Evolutionary conservation across 2,329 filamentous ascomycete genomes (phyloP).

Genomic region (Alternaria incomplexa): DNA sequence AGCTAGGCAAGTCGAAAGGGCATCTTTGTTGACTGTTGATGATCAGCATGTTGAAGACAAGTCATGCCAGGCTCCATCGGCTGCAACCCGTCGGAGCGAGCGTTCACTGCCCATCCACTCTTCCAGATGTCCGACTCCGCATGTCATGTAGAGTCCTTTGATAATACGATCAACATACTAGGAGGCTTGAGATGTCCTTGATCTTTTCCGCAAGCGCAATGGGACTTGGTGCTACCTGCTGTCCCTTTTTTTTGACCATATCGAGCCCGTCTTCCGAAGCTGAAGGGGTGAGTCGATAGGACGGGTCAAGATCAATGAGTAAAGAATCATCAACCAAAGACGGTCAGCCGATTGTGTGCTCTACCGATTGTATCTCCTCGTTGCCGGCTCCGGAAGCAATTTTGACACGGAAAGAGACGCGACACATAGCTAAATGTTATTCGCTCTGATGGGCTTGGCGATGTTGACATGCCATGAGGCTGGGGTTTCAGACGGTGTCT

Average conservation of each 20-base stretch:
- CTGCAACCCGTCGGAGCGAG: slow-evolving; percentile 39
- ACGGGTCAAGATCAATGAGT: not conserved
- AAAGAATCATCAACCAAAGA: not conserved
- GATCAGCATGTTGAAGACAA: slow-evolving; percentile 40
- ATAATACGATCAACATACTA: not conserved
- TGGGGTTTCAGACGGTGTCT: not conserved
- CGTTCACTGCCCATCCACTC: slow-evolving; percentile 51
- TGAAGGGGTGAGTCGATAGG: not conserved
- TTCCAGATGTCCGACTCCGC: slow-evolving; percentile 52
- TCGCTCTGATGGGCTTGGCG: not conserved
- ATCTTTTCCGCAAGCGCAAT: not conserved
- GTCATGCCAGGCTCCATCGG: slow-evolving; percentile 52
- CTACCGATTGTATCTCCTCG: not conserved
- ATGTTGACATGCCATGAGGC: not conserved
- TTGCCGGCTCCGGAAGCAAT: not conserved
- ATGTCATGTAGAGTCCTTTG: slow-evolving; percentile 21
- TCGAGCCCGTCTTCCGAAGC: not conserved
- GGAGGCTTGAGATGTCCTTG: not conserved
- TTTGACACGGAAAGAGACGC: not conserved
- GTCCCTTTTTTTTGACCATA: not conserved
- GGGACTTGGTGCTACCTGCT: not conserved
- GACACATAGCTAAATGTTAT: not conserved
- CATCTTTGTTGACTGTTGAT: slow-evolving; percentile 50
- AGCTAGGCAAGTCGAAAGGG: slow-evolving; percentile 53
- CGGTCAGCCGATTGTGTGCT: not conserved